Conservation (phyloP, 1,284 basidiomycete species). For the Sanghuangporus sanghuang region DNA sequence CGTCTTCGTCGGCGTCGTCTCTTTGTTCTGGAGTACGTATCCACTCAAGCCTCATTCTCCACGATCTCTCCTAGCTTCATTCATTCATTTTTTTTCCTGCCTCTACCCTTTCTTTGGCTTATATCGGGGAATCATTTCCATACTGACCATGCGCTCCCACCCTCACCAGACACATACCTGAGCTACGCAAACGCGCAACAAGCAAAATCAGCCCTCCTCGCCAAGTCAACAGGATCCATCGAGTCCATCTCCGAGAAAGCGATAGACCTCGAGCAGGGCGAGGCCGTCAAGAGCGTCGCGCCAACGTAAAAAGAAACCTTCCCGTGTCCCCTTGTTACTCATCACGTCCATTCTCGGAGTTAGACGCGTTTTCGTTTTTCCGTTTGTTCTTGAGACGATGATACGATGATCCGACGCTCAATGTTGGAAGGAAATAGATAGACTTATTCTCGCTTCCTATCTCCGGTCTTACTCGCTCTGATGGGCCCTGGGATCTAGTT, state of each 20-base stretch:
- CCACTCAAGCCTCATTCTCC: conserved; percentile 28
- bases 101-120: too few relatives aligned
- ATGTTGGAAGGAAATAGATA: too few relatives aligned
- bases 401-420: too few relatives aligned
- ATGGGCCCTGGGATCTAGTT: too few relatives aligned
- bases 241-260: not conserved
- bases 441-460: too few relatives aligned
- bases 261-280: not conserved
- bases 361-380: too few relatives aligned
- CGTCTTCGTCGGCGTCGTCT: conserved; percentile 71
- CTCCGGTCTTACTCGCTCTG: too few relatives aligned
- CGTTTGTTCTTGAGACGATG: too few relatives aligned
- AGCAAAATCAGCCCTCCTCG: conserved; percentile 5
- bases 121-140: conserved; percentile 20
- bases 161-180: conserved; percentile 19
- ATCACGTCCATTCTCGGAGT: too few relatives aligned
- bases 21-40: conserved; percentile 79
- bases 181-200: conserved; percentile 19
- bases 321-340: too few relatives aligned
- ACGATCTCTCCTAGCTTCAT: too few relatives aligned
- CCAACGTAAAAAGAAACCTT: not conserved
- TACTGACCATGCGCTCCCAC: not conserved
- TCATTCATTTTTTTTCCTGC: too few relatives aligned
- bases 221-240: not conserved
- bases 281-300: not conserved